phyloP scores from a whole-genome alignment of 1,284 basidiomycete genomes.

The Chiua sp. region DNA sequence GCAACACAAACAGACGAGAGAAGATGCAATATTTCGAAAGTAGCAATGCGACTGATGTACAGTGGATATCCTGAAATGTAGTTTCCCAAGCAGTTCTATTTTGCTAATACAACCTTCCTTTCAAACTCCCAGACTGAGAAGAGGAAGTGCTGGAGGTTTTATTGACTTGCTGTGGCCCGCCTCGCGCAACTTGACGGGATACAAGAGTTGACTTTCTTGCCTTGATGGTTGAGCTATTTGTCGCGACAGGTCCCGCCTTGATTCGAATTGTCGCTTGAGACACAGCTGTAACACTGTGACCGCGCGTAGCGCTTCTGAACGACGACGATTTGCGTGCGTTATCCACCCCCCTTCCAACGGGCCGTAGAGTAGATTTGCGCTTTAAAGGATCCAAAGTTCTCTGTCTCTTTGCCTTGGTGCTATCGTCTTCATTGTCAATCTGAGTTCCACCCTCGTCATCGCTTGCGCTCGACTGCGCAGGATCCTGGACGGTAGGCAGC shows the following conservation, averaged over 20 bases:
- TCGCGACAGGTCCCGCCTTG: constrained; percentile 14
- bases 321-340: constrained; percentile 20
- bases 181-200: constrained; percentile 16
- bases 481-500: constrained; percentile 10
- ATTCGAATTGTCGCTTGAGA: constrained; percentile 17
- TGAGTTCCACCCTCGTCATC: constrained; percentile 27
- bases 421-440: constrained; percentile 7
- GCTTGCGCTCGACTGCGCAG: constrained; percentile 28
- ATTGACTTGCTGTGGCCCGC: constrained; percentile 14
- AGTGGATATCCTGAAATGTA: constrained; percentile 14
- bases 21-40: constrained; percentile 9
- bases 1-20: neutral
- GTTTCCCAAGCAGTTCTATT: neutral
- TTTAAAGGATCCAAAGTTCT: constrained; percentile 33
- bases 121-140: constrained; percentile 33
- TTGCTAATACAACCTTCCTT: constrained; percentile 21
- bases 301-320: constrained; percentile 15
- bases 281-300: constrained; percentile 11
- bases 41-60: constrained; percentile 28
- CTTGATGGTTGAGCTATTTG: constrained; percentile 14
- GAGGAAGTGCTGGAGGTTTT: constrained; percentile 31
- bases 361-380: constrained; percentile 37
- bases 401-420: constrained; percentile 29
- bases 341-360: constrained; percentile 16
- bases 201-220: constrained; percentile 16